These are phyloP conservation scores for Plantago lanceolata DNA, from an alignment of 305 asterid species.

Conservation along the genomic window DNA sequence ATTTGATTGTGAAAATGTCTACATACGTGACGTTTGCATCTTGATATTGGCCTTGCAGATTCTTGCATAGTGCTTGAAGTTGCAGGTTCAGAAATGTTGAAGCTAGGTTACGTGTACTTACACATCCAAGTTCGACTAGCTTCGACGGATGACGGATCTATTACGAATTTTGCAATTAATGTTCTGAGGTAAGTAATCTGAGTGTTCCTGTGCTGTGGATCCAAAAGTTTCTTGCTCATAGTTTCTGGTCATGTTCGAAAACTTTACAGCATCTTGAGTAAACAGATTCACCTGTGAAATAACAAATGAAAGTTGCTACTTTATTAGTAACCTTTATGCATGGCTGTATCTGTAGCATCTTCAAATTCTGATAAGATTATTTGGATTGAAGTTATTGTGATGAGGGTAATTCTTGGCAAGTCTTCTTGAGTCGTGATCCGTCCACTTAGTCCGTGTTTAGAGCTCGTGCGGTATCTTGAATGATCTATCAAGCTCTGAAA, in stretches of 20 bases:
- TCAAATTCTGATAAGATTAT: constrained; percentile 58
- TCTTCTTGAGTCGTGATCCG: too few species aligned
- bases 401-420: too few species aligned
- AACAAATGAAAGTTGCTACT: not conserved
- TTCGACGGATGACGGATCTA: constrained; percentile 63
- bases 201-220: constrained; percentile 92
- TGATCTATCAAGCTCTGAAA: too few species aligned
- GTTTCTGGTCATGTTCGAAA: constrained; percentile 36
- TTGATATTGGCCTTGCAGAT: constrained; percentile 60
- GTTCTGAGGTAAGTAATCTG: constrained; percentile 86
- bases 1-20: constrained; percentile 75
- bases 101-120: constrained; percentile 78
- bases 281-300: not conserved
- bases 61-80: constrained; percentile 64
- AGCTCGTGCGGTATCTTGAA: too few species aligned
- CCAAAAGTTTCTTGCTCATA: constrained; percentile 84
- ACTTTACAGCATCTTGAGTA: not conserved
- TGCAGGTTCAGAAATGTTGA: constrained; percentile 72
- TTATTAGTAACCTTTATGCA: constrained; percentile 55
- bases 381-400: constrained; percentile 83
- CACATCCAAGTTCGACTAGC: constrained; percentile 89
- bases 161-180: constrained; percentile 73
- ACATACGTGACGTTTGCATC: constrained; percentile 62
- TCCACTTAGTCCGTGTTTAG: too few species aligned
- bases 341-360: too few species aligned